Base-by-base conservation (phyloP, 2,329 filamentous ascomycete species). In the Rutstroemia sp. region DNA sequence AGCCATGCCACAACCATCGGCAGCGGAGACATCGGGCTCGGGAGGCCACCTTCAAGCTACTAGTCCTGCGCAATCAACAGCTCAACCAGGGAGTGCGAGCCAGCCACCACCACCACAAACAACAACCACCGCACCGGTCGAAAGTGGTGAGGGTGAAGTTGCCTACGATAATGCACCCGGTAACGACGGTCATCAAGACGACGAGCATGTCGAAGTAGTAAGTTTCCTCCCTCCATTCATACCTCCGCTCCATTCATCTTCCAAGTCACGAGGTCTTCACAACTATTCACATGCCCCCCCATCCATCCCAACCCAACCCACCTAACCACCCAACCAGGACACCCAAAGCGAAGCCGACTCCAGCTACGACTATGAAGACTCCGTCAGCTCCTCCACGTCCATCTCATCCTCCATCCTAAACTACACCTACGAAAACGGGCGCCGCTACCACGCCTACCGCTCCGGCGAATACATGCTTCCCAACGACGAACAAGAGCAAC, bases 401-500 rank as follows among this genome's bases (percentile, higher is more conserved):
- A 52, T 69, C 4, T 55, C 60, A 3, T 63, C 60, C 47, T 72
- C 68, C 39, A 70, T 80, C 23, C 70, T 75, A 45, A 75, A 82
- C 58, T 83, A 79, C 61, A 71, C 73, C 49, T 75, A 72, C 56
- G 79, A 82, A 62, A 81, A 84, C 63, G 81, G 81, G n/a, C 73
- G 80, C 23, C 73, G 80, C 25, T 84, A 83, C 57, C 80, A 82
- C 63, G 73, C 73, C 44, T 81, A 78, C 63, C 72, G 78, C 17
- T 77, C 79, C 56, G 79, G 78, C 5, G 64, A 67, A 10, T 84
- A 84, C 63, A 77, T 77, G 54, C 81, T 83, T 50, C 81, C 81
- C 25, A 84, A 83, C 55, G 81, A 84, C 58, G 80, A 82, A 49
- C 69, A 75, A 5, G 81, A 84, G 68, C 79, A 82, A 64, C 79